Evolutionary conservation across 768 basidiomycete genomes (phyloP), one percentile per base, ranked within the genome.

Genomic region (Boletus fagicola): DNA sequence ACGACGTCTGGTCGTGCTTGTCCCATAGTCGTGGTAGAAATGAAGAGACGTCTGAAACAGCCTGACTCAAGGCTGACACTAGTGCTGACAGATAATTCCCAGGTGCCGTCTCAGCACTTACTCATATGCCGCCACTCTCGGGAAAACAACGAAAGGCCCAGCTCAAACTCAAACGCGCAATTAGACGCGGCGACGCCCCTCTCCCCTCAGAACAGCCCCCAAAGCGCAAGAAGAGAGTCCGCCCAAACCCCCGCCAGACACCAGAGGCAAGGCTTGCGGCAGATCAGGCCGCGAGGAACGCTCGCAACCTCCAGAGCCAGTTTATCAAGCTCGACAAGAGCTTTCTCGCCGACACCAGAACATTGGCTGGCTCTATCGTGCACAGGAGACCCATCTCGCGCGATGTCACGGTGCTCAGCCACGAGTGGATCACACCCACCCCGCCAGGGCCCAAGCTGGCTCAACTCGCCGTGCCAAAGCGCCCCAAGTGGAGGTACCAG

Each of bases 401-500:
- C 51, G 68, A 73, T 20, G 67, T 65, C 10, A 73, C 78, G 4
- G 62, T 83, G 49, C 76, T 80, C 56, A 64, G 51, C 35, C 49
- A 56, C 16, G 62, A 51, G 22, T 58, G 57, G 60, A 26, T 57
- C 35, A 36, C 46, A 1, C 56, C 59, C 15, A 48, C 39, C 28
- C 55, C 31, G 1, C 28, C 44, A 35, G 43, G 31, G 36, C 22
- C 58, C 42, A 40, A 50, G 44, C 45, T 42, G 8, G 31, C 49
- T 50, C 57, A 54, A 13, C 60, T 66, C 22, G 30, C 33, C 22
- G 35, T 67, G 65, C 92, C 92, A 18, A 82, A 74, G 60, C 70
- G 95, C 56, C 94, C 95, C 4, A 93, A 88, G 70, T 97, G 94
- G 91, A 77, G 82, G 20, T 92, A 84, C 68, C 87, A 90, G 24